Evolutionary conservation across 805 yeast species (phyloP), one percentile per base, ranked within the genome.

Genomic region (Sugiyamaella floridensis): DNA sequence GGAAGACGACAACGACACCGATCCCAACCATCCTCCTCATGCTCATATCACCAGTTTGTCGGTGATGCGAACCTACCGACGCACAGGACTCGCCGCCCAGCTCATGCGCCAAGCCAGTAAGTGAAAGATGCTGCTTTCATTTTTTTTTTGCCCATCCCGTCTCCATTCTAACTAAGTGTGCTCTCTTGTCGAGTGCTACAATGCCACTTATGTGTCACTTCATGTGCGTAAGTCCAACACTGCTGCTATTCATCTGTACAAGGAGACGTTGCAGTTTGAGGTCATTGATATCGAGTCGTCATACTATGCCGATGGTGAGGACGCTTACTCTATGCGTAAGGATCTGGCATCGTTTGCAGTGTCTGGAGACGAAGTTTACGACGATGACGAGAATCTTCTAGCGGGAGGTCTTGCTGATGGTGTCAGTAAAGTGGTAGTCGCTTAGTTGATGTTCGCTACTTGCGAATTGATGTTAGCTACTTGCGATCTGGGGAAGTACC

Each of bases 251-350:
- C 96, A 89, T 70, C 76, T 93, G 57, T 93, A 93, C 72, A 77
- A 85, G 64, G 95, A 88, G 64, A 85, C 97, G 1, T 76, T 93
- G 56, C 73, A 79, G 55, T 93, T 93, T 67, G 90, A 85, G 67
- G 93, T 88, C 43, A 75, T 85, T 53, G 80, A 83, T 43, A 82
- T 93, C 54, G 97, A 89, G 62, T 84, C 80, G 58, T 78, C 85
- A n/a, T 93, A 93, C 68, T 93, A 93, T 63, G 97, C 90, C 50
- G 97, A 93, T 69, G 96, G 95, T 32, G 99, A 93, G 70, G 97
- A 93, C 70, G 99, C 99, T 14, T 92, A 90, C 68, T 85, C 93
- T 42, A 93, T 93, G 99, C 82, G 81, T 65, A 86, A 86, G 65
- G 76, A 73, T 1, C 74, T 89, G 58, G 73, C 72, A 18, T 26